Base-by-base conservation (phyloP, 2,329 filamentous ascomycete species). In the Sclerotiophoma versabilis region DNA sequence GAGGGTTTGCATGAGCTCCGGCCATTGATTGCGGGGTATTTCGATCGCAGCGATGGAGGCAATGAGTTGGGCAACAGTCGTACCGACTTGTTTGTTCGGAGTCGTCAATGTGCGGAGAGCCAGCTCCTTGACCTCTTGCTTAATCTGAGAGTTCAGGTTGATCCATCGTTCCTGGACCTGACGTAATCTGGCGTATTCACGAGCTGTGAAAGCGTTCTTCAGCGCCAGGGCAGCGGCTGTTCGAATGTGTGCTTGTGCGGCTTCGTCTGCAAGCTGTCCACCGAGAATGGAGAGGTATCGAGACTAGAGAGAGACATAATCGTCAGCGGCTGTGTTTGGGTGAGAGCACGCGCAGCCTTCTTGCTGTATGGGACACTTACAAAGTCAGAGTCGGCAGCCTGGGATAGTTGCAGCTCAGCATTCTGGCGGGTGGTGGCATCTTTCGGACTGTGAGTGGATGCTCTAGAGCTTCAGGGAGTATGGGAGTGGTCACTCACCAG, bases 191-290 rank as follows among this genome's bases (percentile, higher is more conserved):
- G 87, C 81, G 72, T 88, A 88, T 78, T 99, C 95, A 83, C 95
- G 90, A 72, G 93, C 91, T 73, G 91, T 92, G 81, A 99, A 98
- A 71, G 95, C 90, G 84, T 99, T 99, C 82, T 99, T 99, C 73
- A 99, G 83, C 67, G 95, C 93, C 69, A 99, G 86, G 86, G 93
- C 95, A 69, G 95, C 95, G 66, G 95, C 93, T 67, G 91, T 90
- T 83, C 95, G 90, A 74, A 97, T 95, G 74, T 91, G 86, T 63
- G 90, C 85, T 73, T 90, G 84, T 64, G 90, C 88, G 66, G 86
- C 84, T 73, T 98, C 93, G 79, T 97, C 96, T 55, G 93, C 92
- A 72, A 99, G 87, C 79, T 96, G 92, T 79, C 91, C 89, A 65
- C 95, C 93, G 74, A 99, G 90, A 62, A 92, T 95, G 65, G 89